Percentiles rank a stretch among this genome's conserved stretches.
These are phyloP conservation scores for Hanseniaspora opuntiae DNA, from an alignment of 805 yeast genomes.

Conservation along the genomic window DNA sequence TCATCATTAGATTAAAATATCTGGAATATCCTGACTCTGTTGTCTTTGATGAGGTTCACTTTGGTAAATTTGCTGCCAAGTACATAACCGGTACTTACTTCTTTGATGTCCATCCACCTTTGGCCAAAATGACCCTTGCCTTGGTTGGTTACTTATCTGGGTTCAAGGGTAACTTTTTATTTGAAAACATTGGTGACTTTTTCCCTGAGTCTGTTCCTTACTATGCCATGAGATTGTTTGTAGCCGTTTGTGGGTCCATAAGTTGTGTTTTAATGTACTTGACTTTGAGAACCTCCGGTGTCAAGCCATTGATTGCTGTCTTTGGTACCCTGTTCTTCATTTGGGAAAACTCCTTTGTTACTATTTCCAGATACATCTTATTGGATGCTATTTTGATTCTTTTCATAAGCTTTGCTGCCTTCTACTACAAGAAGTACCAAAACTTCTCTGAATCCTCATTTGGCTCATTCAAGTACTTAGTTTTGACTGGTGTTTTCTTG, in stretches of 20 bases:
- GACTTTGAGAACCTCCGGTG: slow-evolving; percentile 61
- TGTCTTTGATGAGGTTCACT: slow-evolving; percentile 86
- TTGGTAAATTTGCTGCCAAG: slow-evolving; percentile 89
- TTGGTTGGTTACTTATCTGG: slow-evolving; percentile 57
- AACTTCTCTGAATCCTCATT: slow-evolving; percentile 46
- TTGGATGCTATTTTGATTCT: slow-evolving; percentile 65
- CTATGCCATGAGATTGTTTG: slow-evolving; percentile 52
- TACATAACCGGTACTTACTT: slow-evolving; percentile 54
- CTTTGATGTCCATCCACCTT: slow-evolving; percentile 71
- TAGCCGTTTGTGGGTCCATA: slow-evolving; percentile 55
- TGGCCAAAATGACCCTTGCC: slow-evolving; percentile 64
- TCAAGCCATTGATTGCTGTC: slow-evolving; percentile 48
- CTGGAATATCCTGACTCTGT: slow-evolving; percentile 64
- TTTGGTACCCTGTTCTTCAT: slow-evolving; percentile 43
- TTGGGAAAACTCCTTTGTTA: slow-evolving; percentile 53
- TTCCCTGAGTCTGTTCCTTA: slow-evolving; percentile 51
- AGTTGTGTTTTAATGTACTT: slow-evolving; percentile 53
- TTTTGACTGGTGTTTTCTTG: slow-evolving; percentile 53
- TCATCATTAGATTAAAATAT: slow-evolving; percentile 45
- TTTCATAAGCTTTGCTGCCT: slow-evolving; percentile 60
- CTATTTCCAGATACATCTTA: slow-evolving; percentile 62
- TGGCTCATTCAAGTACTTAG: slow-evolving; percentile 45
- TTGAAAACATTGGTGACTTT: slow-evolving; percentile 49
- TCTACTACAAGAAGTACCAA: slow-evolving; percentile 54
- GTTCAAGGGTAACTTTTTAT: slow-evolving; percentile 55